These are phyloP conservation scores for Strobilomyces echinocephalus DNA, from an alignment of 768 basidiomycete species.

Conservation along the genomic window DNA sequence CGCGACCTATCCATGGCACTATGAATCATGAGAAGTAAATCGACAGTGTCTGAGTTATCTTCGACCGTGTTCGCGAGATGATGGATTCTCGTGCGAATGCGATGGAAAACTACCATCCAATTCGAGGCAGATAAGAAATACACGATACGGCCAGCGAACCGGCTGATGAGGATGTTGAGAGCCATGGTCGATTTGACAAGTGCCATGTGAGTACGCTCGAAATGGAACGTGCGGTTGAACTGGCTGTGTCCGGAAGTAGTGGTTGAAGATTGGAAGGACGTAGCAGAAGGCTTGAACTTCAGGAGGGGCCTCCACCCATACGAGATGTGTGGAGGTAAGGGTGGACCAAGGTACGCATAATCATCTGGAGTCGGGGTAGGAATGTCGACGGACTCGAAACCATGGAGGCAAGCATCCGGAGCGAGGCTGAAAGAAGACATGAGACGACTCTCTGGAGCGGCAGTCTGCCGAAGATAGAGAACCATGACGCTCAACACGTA, in stretches of 20 bases:
- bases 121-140: conserved; percentile 86
- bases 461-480: conserved; percentile 72
- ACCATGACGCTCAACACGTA: conserved; percentile 82
- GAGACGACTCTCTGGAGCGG: conserved; percentile 49
- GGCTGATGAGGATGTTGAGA: conserved; percentile 59
- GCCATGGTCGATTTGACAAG: conserved; percentile 50
- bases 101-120: conserved; percentile 71
- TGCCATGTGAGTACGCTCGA: conserved; percentile 62
- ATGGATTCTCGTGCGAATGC: conserved; percentile 67
- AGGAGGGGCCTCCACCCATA: conserved; percentile 29
- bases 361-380: conserved; percentile 24
- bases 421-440: conserved; percentile 58
- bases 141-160: conserved; percentile 73
- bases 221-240: conserved; percentile 31
- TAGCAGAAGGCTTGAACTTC: conserved; percentile 35
- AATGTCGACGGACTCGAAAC: conserved; percentile 59
- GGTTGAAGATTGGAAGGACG: conserved; percentile 39
- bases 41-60: conserved; percentile 61
- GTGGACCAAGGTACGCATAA: conserved; percentile 14
- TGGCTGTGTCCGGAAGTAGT: conserved; percentile 25
- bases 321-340: conserved; percentile 41
- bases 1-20: conserved; percentile 67
- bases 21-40: conserved; percentile 74
- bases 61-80: conserved; percentile 51
- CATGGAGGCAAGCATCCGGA: conserved; percentile 62